Base-by-base conservation (phyloP, 495 filamentous ascomycete species). In the Neurospora sp. region DNA sequence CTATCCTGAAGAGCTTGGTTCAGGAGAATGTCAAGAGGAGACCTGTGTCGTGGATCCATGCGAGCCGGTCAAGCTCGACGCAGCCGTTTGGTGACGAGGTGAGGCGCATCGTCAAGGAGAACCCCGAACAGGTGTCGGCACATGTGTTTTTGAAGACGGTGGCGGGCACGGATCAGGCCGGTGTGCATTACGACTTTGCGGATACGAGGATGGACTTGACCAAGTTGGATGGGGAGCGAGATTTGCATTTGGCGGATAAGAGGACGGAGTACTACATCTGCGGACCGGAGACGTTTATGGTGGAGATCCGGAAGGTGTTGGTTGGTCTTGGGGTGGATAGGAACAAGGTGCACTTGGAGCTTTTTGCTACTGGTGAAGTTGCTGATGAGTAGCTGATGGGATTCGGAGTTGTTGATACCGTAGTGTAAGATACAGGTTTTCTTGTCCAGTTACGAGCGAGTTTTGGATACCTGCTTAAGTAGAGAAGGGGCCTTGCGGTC, bases 221-320 rank as follows among this genome's bases (percentile, higher is more conserved):
- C 59, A 84, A 85, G 79, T 73, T 92, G 38, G 84, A 88, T 75
- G 39, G 73, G 5, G 80, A 86, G 43, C 83, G 86, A 37, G 83
- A 87, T 62, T 78, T 93, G 70, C 89, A 85, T 74, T 77, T 90
- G 5, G 82, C 81, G 34, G 78, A 90, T 75, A 36, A 78, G 3
- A 76, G 75, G 62, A 83, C 91, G 0, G 83, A 89, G 77, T 94
- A 92, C 75, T 93, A 87, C 76, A 79, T 92, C 54, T 93, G 91
- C 72, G 92, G 91, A 1, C 91, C 91, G 0, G 84, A 83, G 45
- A 71, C 74, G 7, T 93, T 93, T 83, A 94, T 93, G 92, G 78
- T 82, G 5, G 86, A 87, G 28, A 83, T 86, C 37, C 77, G 87
- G 73, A 73, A 78, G 11, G 80, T 79, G 48, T 82, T 93, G 73